phyloP scores from a whole-genome alignment of 2,329 filamentous ascomycete genomes.

The Cladosporium sp. region DNA sequence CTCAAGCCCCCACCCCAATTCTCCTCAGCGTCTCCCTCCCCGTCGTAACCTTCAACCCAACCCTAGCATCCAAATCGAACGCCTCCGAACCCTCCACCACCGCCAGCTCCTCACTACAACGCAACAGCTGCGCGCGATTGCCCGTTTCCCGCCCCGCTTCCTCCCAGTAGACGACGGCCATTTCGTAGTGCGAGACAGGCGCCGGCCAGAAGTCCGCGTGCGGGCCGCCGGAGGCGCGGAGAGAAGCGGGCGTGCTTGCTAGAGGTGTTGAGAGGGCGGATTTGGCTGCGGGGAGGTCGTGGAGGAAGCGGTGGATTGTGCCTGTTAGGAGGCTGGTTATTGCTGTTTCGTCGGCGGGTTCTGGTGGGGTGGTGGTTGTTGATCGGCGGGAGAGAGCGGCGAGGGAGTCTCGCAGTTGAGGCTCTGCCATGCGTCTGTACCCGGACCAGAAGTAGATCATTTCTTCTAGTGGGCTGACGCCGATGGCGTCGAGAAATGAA shows the following conservation, averaged over 20 bases:
- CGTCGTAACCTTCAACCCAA: conserved; percentile 68
- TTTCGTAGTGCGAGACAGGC: conserved; percentile 78
- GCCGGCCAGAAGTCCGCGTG: conserved; percentile 60
- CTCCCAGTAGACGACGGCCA: conserved; percentile 75
- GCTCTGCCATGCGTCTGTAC: conserved; percentile 68
- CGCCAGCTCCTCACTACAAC: conserved; percentile 61
- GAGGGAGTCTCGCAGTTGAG: conserved; percentile 61
- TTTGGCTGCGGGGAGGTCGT: conserved; percentile 56
- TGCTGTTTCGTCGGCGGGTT: conserved; percentile 56
- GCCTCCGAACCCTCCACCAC: conserved; percentile 65
- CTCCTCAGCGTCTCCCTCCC: conserved; percentile 58
- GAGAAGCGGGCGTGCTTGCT: conserved; percentile 44
- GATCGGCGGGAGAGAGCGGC: conserved; percentile 60
- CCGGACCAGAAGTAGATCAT: conserved; percentile 96
- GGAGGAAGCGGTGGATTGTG: conserved; percentile 60
- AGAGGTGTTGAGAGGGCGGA: conserved; percentile 60
- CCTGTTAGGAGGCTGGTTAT: conserved; percentile 64
- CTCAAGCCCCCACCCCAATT: too few relatives aligned
- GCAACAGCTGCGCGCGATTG: conserved; percentile 47
- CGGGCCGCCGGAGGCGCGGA: conserved; percentile 1
- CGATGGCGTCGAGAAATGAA: conserved; percentile 73
- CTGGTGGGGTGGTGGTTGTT: conserved; percentile 11
- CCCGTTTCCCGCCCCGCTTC: conserved; percentile 46
- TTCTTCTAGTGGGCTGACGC: conserved; percentile 75
- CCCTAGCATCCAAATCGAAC: conserved; percentile 67